Conservation (phyloP, 352 stramenopile genomes). For the Phytophthora rubi region DNA sequence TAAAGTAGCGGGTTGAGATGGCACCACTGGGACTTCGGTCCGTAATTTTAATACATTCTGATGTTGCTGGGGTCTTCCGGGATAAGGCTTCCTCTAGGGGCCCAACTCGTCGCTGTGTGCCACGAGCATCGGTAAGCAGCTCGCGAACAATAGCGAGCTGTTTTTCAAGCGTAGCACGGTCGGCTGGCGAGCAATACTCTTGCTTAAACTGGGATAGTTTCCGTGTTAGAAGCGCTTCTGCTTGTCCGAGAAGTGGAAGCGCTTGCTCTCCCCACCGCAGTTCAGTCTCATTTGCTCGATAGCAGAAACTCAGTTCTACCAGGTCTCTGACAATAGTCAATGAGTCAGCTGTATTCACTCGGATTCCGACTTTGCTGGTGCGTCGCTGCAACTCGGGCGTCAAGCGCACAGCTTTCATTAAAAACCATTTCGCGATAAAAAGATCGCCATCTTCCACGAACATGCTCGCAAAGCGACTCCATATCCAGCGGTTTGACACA, state of each 20-base stretch:
- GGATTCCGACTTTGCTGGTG: slow-evolving; percentile 13
- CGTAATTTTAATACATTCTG: slow-evolving; percentile 58
- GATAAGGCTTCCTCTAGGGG: slow-evolving; percentile 39
- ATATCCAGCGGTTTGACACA: slow-evolving; percentile 57
- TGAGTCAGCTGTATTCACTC: slow-evolving; percentile 19
- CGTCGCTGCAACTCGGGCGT: slow-evolving; percentile 30
- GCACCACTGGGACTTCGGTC: slow-evolving; percentile 5
- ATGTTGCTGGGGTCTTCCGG: slow-evolving; percentile 55
- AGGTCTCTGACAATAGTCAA: slow-evolving; percentile 40
- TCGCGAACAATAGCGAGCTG: slow-evolving; percentile 19
- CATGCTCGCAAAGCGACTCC: slow-evolving; percentile 54
- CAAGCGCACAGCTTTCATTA: slow-evolving; percentile 37
- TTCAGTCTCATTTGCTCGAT: slow-evolving; percentile 41
- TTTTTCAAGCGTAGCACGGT: slow-evolving; percentile 22
- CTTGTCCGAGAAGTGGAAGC: slow-evolving; percentile 23
- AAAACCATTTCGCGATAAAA: slow-evolving; percentile 54
- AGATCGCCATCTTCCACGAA: slow-evolving; percentile 56
- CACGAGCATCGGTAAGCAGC: slow-evolving; percentile 18
- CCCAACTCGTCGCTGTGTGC: slow-evolving; percentile 5
- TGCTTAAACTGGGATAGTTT: slow-evolving; percentile 18
- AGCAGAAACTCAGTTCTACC: slow-evolving; percentile 46
- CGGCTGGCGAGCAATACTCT: slow-evolving; percentile 16
- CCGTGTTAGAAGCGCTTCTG: slow-evolving; percentile 27
- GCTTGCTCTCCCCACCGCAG: slow-evolving; percentile 23
- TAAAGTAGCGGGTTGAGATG: slow-evolving; percentile 51